These are phyloP conservation scores for Teunomyces gatunensis DNA, from an alignment of 805 yeast species.

Conservation along the genomic window DNA sequence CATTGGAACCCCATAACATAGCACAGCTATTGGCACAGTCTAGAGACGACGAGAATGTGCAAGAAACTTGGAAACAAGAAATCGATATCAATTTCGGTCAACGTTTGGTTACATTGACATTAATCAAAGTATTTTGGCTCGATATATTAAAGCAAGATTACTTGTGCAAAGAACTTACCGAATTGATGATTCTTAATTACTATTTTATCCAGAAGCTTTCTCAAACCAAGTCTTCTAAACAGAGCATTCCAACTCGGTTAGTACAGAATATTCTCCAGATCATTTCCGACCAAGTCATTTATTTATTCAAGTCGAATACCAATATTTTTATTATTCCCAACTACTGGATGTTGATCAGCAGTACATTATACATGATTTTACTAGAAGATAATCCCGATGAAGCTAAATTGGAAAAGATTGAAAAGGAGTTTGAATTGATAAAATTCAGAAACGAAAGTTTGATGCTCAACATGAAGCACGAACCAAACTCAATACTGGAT, in stretches of 20 bases:
- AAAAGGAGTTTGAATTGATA: constrained; percentile 56
- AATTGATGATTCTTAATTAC: constrained; percentile 51
- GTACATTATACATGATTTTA: constrained; percentile 43
- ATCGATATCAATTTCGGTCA: constrained; percentile 34
- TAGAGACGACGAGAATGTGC: constrained; percentile 19
- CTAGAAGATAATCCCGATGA: constrained; percentile 16
- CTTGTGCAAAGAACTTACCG: constrained; percentile 64
- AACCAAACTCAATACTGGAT: neutral
- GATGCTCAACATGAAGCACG: constrained; percentile 46
- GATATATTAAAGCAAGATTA: constrained; percentile 56
- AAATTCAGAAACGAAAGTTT: constrained; percentile 70
- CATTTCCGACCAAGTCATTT: constrained; percentile 30
- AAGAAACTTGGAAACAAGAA: constrained; percentile 12
- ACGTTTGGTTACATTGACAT: constrained; percentile 37
- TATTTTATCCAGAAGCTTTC: constrained; percentile 17
- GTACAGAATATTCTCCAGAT: constrained; percentile 27
- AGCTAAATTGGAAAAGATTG: constrained; percentile 26
- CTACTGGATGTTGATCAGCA: constrained; percentile 56
- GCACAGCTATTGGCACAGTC: constrained; percentile 20
- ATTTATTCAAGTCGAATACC: constrained; percentile 47
- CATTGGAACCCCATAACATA: constrained; percentile 26
- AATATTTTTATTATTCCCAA: constrained; percentile 65
- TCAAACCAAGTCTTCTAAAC: neutral
- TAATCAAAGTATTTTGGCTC: constrained; percentile 69
- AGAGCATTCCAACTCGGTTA: constrained; percentile 12